Conservation (phyloP, 768 basidiomycete genomes). For the Imleria badia region DNA sequence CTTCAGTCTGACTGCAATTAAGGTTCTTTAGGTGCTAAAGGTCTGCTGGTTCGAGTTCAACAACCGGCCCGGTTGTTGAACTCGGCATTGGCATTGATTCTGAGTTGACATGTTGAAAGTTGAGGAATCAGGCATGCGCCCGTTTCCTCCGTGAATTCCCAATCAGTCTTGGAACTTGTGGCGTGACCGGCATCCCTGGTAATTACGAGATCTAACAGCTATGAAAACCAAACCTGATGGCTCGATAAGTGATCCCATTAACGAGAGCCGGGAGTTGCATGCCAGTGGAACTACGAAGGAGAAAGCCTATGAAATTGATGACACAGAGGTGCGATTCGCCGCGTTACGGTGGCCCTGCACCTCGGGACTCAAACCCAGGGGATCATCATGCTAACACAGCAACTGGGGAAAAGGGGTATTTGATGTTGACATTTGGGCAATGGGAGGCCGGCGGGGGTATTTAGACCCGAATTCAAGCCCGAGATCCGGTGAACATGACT, state of each 20-base stretch:
- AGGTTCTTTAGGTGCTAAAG: slow-evolving; percentile 7
- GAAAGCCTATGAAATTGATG: slow-evolving; percentile 19
- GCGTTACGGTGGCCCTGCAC: slow-evolving; percentile 7
- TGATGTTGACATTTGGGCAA: slow-evolving; percentile 20
- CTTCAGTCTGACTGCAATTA: slow-evolving; percentile 20
- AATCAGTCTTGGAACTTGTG: slow-evolving; percentile 17
- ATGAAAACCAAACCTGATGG: slow-evolving; percentile 23
- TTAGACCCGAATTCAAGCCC: slow-evolving; percentile 18
- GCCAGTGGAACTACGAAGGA: slow-evolving; percentile 15
- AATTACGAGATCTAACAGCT: slow-evolving; percentile 22
- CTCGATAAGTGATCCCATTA: slow-evolving; percentile 19
- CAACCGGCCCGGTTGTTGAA: slow-evolving; percentile 20
- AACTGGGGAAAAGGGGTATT: slow-evolving; percentile 16
- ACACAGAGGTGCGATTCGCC: slow-evolving; percentile 6
- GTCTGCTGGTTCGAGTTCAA: no score
- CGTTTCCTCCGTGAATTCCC: slow-evolving; percentile 24
- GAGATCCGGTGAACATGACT: slow-evolving; percentile 20
- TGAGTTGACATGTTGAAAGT: slow-evolving; percentile 24
- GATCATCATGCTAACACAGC: slow-evolving; percentile 14
- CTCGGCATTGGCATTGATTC: slow-evolving; percentile 22
- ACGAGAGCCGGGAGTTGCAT: no score
- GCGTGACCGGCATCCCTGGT: slow-evolving; percentile 25
- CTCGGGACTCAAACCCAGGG: neutral
- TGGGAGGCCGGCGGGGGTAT: slow-evolving; percentile 17
- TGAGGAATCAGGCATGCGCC: slow-evolving; percentile 11